Evolutionary conservation across 202 grass and related monocot genomes (phyloP).

Genomic region (Digitaria exilis): DNA sequence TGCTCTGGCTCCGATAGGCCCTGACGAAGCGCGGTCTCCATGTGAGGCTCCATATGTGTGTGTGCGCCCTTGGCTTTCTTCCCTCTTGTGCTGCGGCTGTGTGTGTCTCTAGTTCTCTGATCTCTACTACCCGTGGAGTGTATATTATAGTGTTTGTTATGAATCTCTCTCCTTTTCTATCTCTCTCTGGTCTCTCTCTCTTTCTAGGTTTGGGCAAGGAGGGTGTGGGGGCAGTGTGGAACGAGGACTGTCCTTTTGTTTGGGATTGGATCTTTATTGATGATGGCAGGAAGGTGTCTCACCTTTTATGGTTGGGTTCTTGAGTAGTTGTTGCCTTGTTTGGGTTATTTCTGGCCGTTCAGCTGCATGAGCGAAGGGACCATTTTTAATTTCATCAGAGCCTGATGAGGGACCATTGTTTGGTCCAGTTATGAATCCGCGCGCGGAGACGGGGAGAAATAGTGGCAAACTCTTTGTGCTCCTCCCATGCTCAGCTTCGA

Average conservation of each 20-base stretch:
- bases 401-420: neutral
- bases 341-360: neutral
- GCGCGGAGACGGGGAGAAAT: neutral
- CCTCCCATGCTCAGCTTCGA: neutral
- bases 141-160: neutral
- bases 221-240: neutral
- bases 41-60: slow-evolving; percentile 78
- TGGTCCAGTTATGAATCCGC: neutral
- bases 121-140: neutral
- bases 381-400: neutral
- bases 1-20: slow-evolving; percentile 53
- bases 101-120: neutral
- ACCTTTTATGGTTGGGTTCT: slow-evolving; percentile 49
- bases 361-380: neutral
- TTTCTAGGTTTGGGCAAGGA: neutral
- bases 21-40: slow-evolving; percentile 48
- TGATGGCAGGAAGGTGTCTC: slow-evolving; percentile 4
- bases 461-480: neutral
- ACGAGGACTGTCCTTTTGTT: neutral
- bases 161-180: neutral
- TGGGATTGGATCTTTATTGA: slow-evolving; percentile 25
- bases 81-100: neutral
- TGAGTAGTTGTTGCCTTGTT: slow-evolving; percentile 9
- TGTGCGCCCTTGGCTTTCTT: no score
- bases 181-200: neutral